phyloP scores from a whole-genome alignment of 805 yeast species.

The Ogataea methanolica region DNA sequence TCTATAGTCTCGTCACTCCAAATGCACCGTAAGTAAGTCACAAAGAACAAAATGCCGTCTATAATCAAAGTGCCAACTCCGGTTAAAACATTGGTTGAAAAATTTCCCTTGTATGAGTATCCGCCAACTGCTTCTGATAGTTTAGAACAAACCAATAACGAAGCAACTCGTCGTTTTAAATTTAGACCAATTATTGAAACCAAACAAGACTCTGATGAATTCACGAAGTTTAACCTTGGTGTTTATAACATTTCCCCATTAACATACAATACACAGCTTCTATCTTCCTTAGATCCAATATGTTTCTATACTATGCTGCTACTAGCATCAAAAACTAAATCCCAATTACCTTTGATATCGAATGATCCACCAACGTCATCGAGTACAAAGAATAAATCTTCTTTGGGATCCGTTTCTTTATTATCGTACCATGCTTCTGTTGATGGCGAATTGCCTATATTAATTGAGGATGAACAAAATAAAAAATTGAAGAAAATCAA shows the following conservation, averaged over 20 bases:
- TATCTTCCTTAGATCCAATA: constrained; percentile 55
- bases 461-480: constrained; percentile 44
- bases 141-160: constrained; percentile 4
- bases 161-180: constrained; percentile 20
- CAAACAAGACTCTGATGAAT: constrained; percentile 19
- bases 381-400: not conserved
- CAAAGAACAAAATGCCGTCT: not conserved
- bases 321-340: constrained; percentile 39
- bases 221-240: constrained; percentile 42
- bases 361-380: not conserved
- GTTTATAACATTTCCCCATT: constrained; percentile 42
- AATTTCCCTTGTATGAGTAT: constrained; percentile 45
- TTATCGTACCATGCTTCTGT: constrained; percentile 47
- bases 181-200: constrained; percentile 3
- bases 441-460: constrained; percentile 48
- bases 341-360: constrained; percentile 36
- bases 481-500: constrained; percentile 26
- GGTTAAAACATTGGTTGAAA: constrained; percentile 41
- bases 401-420: constrained; percentile 34
- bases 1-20: too few relatives aligned
- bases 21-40: not conserved
- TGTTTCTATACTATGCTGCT: constrained; percentile 45
- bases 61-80: constrained; percentile 34
- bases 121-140: constrained; percentile 30
- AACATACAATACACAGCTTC: constrained; percentile 22